Conservation (phyloP, 2,329 filamentous ascomycete genomes). For the Scopulariopsis brevicaulis region DNA sequence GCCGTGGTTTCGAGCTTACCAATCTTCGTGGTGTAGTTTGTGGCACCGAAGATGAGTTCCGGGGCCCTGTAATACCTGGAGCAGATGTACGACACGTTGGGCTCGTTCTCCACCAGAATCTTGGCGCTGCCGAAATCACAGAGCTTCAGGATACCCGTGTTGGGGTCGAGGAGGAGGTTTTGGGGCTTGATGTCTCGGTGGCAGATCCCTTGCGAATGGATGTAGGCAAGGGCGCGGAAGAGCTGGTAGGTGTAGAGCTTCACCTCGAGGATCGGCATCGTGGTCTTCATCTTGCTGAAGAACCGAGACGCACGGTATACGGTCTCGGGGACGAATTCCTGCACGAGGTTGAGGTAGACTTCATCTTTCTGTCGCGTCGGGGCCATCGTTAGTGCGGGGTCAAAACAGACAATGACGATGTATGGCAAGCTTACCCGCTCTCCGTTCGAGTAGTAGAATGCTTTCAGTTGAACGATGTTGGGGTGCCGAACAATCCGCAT, state of each 20-base stretch:
- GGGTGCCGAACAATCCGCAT: conserved; percentile 99
- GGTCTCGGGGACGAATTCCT: conserved; percentile 96
- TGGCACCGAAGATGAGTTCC: conserved; percentile 95
- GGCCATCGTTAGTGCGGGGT: conserved; percentile 6
- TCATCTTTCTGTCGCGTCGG: conserved; percentile 66
- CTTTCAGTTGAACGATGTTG: conserved; percentile 97
- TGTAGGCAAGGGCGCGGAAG: conserved; percentile 95
- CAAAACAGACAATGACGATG: not conserved
- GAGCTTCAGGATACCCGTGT: conserved; percentile 84
- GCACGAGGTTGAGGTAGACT: conserved; percentile 95
- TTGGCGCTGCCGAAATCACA: conserved; percentile 99
- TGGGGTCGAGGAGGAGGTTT: conserved; percentile 87
- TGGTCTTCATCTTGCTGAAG: conserved; percentile 99
- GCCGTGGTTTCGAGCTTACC: conserved; percentile 47
- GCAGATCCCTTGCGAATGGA: conserved; percentile 98
- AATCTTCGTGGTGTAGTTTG: conserved; percentile 99
- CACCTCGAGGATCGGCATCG: conserved; percentile 96
- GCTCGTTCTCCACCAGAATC: conserved; percentile 96
- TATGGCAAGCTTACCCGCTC: conserved; percentile 59
- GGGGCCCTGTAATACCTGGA: conserved; percentile 97
- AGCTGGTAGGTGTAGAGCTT: conserved; percentile 99
- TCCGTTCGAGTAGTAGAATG: conserved; percentile 98
- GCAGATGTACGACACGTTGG: conserved; percentile 99
- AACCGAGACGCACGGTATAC: conserved; percentile 96
- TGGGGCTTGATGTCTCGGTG: conserved; percentile 99